A percentile compares a stretch with the other conserved stretches of the same genome.
Conservation (phyloP, 306 rosid species). For the Lathyrus tuberosus region DNA sequence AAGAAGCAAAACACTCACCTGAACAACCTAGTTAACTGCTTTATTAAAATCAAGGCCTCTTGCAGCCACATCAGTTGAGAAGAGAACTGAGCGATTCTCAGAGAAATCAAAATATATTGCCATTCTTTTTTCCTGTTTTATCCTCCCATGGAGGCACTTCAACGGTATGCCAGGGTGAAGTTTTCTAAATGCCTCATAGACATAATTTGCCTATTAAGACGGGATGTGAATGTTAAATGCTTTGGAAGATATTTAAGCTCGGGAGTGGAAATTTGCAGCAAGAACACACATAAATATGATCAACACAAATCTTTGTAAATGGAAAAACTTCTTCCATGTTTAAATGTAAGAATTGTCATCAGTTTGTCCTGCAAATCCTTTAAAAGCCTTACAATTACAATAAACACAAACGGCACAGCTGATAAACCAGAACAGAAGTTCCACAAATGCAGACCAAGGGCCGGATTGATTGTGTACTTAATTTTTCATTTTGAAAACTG, state of each 20-base stretch:
- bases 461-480: background rate
- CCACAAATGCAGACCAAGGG: conserved; percentile 4
- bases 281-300: conserved; percentile 14
- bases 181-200: conserved; percentile 85
- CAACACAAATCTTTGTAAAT: conserved; percentile 18
- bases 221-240: conserved; percentile 25
- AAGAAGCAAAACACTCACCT: conserved; percentile 54
- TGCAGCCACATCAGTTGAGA: conserved; percentile 87
- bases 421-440: conserved; percentile 21
- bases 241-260: conserved; percentile 24
- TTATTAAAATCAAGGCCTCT: conserved; percentile 97
- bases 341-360: conserved; percentile 1
- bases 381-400: conserved; percentile 4
- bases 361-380: conserved; percentile 17
- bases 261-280: conserved; percentile 12
- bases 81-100: conserved; percentile 79
- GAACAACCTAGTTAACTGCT: conserved; percentile 98
- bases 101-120: conserved; percentile 73
- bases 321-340: background rate
- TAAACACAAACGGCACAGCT: background rate
- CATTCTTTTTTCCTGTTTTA: conserved; percentile 84
- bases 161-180: conserved; percentile 89
- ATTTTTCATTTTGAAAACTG: background rate
- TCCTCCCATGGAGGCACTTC: conserved; percentile 89
- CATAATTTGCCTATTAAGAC: conserved; percentile 67